phyloP scores from a whole-genome alignment of 805 yeast genomes.

The Candida silvatica region DNA sequence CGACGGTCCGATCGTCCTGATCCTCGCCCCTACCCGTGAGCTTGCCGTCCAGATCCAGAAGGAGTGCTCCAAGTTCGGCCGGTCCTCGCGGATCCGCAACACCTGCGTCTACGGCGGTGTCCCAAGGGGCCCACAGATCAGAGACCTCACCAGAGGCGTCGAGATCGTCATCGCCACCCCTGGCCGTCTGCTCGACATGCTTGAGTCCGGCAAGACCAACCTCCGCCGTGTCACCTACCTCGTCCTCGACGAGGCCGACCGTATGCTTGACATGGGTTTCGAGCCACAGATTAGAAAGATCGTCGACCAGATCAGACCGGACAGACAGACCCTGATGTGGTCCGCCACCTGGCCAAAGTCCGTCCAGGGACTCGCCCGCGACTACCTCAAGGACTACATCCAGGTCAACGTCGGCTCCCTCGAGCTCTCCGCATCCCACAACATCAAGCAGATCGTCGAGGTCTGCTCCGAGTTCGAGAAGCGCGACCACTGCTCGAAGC shows the following conservation, averaged over 20 bases:
- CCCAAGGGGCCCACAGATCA: slow-evolving; percentile 94
- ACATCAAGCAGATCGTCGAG: slow-evolving; percentile 87
- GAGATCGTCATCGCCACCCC: slow-evolving; percentile 98
- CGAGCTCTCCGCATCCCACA: slow-evolving; percentile 94
- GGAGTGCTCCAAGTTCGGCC: slow-evolving; percentile 93
- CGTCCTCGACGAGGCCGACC: slow-evolving; percentile 98
- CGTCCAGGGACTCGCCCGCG: slow-evolving; percentile 87
- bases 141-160: slow-evolving; percentile 91
- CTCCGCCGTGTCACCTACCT: slow-evolving; percentile 93
- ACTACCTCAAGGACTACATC: slow-evolving; percentile 85
- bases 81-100: slow-evolving; percentile 87
- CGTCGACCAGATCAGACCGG: slow-evolving; percentile 94
- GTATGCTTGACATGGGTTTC: slow-evolving; percentile 99
- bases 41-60: slow-evolving; percentile 95
- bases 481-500: slow-evolving; percentile 81
- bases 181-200: slow-evolving; percentile 97
- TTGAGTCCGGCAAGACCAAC: slow-evolving; percentile 91
- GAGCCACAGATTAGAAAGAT: slow-evolving; percentile 99
- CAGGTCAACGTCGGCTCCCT: slow-evolving; percentile 96
- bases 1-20: slow-evolving; percentile 95
- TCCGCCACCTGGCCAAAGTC: slow-evolving; percentile 99
- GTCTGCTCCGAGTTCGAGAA: slow-evolving; percentile 89
- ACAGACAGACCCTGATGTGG: slow-evolving; percentile 99
- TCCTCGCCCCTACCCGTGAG: slow-evolving; percentile 98
- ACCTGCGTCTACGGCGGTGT: slow-evolving; percentile 99